phyloP scores from a whole-genome alignment of 306 rosid species.

The Vachellia collinsii region DNA sequence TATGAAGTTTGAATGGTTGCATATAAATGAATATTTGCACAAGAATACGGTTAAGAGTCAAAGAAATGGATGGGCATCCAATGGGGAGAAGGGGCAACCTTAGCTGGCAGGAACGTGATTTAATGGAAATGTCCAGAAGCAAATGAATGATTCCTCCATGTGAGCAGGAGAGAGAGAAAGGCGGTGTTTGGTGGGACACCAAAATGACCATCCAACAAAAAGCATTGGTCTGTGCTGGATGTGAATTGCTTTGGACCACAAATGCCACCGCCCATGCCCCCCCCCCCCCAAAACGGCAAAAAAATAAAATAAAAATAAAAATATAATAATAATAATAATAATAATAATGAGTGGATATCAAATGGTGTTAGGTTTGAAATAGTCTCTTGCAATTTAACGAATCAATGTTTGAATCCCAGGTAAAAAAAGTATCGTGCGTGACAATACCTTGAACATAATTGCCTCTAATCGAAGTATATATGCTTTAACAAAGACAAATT shows the following conservation, averaged over 20 bases:
- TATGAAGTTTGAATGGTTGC: not conserved
- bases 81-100: conserved; percentile 21
- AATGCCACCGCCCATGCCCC: conserved; percentile 49
- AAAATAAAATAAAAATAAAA: too few species aligned
- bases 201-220: conserved; percentile 35
- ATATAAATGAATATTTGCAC: not conserved
- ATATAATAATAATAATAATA: too few species aligned
- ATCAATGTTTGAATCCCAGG: too few species aligned
- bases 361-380: too few species aligned
- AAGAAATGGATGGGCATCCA: conserved; percentile 21
- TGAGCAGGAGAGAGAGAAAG: conserved; percentile 40
- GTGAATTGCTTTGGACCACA: conserved; percentile 49
- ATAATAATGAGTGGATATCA: conserved; percentile 25
- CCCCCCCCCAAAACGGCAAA: too few species aligned
- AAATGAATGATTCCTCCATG: conserved; percentile 64
- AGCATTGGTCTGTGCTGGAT: conserved; percentile 16
- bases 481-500: too few species aligned
- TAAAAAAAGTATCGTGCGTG: too few species aligned
- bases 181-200: conserved; percentile 51
- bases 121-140: conserved; percentile 65
- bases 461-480: too few species aligned
- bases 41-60: not conserved
- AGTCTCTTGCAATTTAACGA: too few species aligned
- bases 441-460: too few species aligned
- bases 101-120: conserved; percentile 60